Base-by-base conservation (phyloP, 1,139 yeast species). In the Zygoascus meyerae region DNA sequence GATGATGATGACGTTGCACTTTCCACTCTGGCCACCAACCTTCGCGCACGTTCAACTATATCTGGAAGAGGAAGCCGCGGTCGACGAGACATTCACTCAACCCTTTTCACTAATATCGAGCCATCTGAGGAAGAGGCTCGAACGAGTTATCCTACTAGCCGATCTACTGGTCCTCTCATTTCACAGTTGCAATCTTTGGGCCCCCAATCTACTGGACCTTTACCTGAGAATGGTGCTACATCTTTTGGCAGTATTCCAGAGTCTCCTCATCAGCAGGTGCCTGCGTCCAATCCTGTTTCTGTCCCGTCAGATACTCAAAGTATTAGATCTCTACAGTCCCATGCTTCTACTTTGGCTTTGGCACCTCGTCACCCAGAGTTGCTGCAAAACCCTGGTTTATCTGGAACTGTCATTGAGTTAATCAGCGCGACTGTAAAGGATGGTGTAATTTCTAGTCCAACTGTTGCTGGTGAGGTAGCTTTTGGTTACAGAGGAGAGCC, bases 401-500 rank as follows among this genome's bases (percentile, higher is more conserved):
- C 83, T 59, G 79, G 87, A 1, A 82, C 94, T 34, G 69, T 86
- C 52, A 90, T 90, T 11, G 95, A 87, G 64, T 80, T 84, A n/a
- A 72, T 86, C 52, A 84, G 81, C 61, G 94, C 86, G 3, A 73
- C 75, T 16, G 79, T 82, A 62, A 78, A 77, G 52, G 87, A 83
- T 60, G 94, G 92, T 28, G 67, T 68, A 38, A 67, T 81, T 34
- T 59, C 64, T 2, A 74, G 78, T 42, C 75, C 85, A 1, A 82
- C 82, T 57, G 73, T 81, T 12, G 74, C 83, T 50, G 95, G 95
- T 40, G 95, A 86, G 63, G 69, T 86, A 56, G 94, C 95, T 0
- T 76, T 86, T 60, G 81, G 81, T 59, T 86, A 78, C 64, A 74
- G 69, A 36, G 53, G 61, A 2, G 62, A 56, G 28, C 57, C 52